These are phyloP conservation scores for Galeopsis tetrahit DNA, from an alignment of 257 asterid genomes.

Conservation along the genomic window DNA sequence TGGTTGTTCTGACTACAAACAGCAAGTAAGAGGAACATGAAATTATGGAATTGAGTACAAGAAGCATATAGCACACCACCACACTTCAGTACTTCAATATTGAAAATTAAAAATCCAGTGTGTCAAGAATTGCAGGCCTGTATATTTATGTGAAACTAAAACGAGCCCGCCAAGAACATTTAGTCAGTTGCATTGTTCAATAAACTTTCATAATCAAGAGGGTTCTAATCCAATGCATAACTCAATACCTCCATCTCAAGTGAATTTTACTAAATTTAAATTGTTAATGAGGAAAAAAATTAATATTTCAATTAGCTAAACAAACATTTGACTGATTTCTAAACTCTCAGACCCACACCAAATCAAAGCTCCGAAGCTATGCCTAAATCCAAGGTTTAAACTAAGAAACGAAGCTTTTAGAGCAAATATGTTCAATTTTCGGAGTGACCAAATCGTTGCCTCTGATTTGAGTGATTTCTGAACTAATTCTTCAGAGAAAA, in stretches of 20 bases:
- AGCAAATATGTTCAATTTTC: neutral
- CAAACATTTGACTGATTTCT: neutral
- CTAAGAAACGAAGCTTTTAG: neutral
- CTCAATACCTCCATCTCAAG: constrained; percentile 5
- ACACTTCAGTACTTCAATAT: neutral
- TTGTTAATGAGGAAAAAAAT: neutral
- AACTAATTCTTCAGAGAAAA: constrained; percentile 6
- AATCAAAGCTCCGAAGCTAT: neutral
- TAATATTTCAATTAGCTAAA: neutral
- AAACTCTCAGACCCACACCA: constrained; percentile 6
- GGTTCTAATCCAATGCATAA: neutral
- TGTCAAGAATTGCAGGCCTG: neutral
- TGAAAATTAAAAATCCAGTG: neutral
- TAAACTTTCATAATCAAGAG: neutral
- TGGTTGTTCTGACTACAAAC: neutral
- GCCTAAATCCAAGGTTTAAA: constrained; percentile 1
- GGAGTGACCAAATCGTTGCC: neutral
- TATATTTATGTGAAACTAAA: neutral
- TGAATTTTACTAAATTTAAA: neutral
- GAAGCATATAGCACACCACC: constrained; percentile 25
- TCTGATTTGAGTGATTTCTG: neutral
- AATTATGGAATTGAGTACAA: constrained; percentile 2
- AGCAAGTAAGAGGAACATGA: neutral
- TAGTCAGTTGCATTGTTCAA: constrained; percentile 20
- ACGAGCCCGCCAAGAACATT: neutral